Evolutionary conservation across 176 grass and related monocot species (phyloP).

Genomic region (Otatea glauca): DNA sequence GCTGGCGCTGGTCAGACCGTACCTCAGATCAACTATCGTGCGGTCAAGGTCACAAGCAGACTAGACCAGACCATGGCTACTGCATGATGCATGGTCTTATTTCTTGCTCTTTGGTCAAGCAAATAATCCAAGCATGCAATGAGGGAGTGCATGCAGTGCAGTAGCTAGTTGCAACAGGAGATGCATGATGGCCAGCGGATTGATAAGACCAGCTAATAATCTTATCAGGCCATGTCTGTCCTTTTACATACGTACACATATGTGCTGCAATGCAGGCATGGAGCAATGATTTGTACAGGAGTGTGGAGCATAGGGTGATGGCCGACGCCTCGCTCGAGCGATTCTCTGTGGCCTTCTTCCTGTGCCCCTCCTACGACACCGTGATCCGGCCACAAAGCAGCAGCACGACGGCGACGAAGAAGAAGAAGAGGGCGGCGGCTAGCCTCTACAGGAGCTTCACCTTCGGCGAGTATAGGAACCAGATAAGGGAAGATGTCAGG

Average conservation of each 20-base stretch:
- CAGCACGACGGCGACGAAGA: neutral
- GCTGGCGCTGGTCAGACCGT: too few relatives aligned
- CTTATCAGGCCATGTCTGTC: neutral
- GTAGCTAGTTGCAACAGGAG: too few relatives aligned
- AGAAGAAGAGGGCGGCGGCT: neutral
- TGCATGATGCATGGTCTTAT: too few relatives aligned
- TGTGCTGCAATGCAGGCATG: slow-evolving; percentile 45
- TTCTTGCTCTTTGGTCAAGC: too few relatives aligned
- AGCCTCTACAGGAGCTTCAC: slow-evolving; percentile 60
- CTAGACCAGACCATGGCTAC: too few relatives aligned
- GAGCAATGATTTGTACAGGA: slow-evolving; percentile 69
- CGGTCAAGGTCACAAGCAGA: too few relatives aligned
- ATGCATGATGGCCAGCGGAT: neutral
- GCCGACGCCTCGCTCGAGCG: slow-evolving; percentile 46
- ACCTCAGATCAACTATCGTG: too few relatives aligned
- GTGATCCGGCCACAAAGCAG: slow-evolving; percentile 31
- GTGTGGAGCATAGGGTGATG: slow-evolving; percentile 78
- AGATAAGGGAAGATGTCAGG: slow-evolving; percentile 65
- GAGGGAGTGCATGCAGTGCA: too few relatives aligned
- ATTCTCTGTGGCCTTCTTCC: slow-evolving; percentile 76
- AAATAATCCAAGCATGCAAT: too few relatives aligned
- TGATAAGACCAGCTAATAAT: neutral
- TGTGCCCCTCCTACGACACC: slow-evolving; percentile 68
- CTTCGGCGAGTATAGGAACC: slow-evolving; percentile 75
- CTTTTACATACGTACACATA: too few relatives aligned